Evolutionary conservation across 2,329 filamentous ascomycete genomes (phyloP).

Genomic region (Apiospora phragmitis): DNA sequence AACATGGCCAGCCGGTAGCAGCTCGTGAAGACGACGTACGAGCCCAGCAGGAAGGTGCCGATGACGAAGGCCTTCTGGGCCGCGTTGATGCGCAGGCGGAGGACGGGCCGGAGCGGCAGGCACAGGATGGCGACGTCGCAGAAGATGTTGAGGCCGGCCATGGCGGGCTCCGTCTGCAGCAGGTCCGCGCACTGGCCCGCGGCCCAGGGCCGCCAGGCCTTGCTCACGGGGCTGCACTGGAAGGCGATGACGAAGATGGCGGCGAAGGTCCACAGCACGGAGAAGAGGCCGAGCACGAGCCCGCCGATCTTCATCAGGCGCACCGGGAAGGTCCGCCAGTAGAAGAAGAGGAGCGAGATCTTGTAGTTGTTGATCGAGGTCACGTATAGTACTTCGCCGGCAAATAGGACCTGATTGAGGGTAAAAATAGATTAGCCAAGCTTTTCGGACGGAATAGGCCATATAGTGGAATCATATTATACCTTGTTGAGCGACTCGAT

Average conservation of each 20-base stretch:
- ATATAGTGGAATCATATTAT: not conserved
- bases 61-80: not conserved
- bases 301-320: not conserved
- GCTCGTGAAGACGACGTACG: conserved; percentile 1
- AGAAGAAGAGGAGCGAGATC: conserved; percentile 11
- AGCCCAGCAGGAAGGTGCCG: not conserved
- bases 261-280: not conserved
- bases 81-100: not conserved
- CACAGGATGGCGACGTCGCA: conserved; percentile 6
- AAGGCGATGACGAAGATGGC: not conserved
- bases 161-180: not conserved
- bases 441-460: too few relatives aligned
- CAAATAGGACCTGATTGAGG: not conserved
- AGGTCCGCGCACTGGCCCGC: not conserved
- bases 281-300: not conserved
- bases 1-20: not conserved
- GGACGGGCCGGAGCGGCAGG: not conserved
- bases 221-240: not conserved
- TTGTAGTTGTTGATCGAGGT: conserved; percentile 5
- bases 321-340: conserved; percentile 6
- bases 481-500: conserved; percentile 1
- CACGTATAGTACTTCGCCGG: not conserved
- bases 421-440: not conserved
- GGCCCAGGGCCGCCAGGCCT: not conserved
- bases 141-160: not conserved